Evolutionary conservation across 1,139 yeast species (phyloP), one percentile per base, ranked within the genome.

Genomic region (Zygosaccharomyces pseudobailii): DNA sequence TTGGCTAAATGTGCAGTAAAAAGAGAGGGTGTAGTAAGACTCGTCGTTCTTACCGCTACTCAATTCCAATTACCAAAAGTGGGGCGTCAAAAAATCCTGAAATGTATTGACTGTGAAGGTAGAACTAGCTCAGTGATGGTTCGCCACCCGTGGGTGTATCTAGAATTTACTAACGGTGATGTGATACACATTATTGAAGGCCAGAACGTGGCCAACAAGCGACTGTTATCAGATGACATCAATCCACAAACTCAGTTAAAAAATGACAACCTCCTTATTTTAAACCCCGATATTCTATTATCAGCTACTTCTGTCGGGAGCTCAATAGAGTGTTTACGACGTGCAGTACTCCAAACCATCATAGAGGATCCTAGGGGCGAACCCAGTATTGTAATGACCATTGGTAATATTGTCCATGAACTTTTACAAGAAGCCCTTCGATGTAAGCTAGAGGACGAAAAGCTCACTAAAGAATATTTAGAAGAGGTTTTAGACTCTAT

Each of bases 241-340:
- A 57, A 56, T 48, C 62, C 66, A 7, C 36, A 57, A 72, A 75
- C 86, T 4, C 87, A 85, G 52, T 66, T 70, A 33, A 79, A 79
- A 50, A 68, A 74, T 27, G 76, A 75, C 40, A 82, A 85, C 56
- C 64, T 89, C 23, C 66, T 90, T 32, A 75, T 92, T 22, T 76
- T 94, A 75, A 80, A 87, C 56, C 98, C 98, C 0, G 98, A 92
- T 62, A 69, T 79, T 2, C 69, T 92, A 10, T 71, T 92, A 1
- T 79, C 96, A 0, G 89, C 96, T 3, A 92, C 98, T 0, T 72
- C 84, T 3, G 78, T 89, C 1, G 84, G 97, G 0, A 87, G 83
- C 45, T 85, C 92, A 3, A 69, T 87, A 34, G 73, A 71, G 21
- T 92, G 98, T 60, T 72, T 81, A 25, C 70, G 98, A 46, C 79